phyloP scores from a whole-genome alignment of 1,284 basidiomycete genomes.

The Sporisorium sorghi region DNA sequence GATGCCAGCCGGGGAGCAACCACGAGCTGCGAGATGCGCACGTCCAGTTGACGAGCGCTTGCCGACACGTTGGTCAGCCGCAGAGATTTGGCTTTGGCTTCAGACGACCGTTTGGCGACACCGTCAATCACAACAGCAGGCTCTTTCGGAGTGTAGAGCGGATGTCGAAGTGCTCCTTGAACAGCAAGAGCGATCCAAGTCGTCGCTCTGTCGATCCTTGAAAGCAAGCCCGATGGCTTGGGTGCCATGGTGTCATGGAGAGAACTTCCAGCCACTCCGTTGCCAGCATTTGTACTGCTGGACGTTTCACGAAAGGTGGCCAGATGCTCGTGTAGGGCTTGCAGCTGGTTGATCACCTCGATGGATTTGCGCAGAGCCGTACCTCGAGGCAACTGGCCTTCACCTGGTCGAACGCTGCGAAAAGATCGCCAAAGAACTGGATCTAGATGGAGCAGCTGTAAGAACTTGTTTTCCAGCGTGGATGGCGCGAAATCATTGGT shows the following conservation, averaged over 20 bases:
- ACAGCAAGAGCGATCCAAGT: slow-evolving; percentile 16
- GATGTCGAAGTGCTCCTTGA: slow-evolving; percentile 13
- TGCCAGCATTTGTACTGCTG: not conserved
- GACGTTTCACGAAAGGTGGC: not conserved
- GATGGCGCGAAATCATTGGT: slow-evolving; percentile 16
- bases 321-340: slow-evolving; percentile 9
- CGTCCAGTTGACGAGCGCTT: slow-evolving; percentile 69
- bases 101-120: not conserved
- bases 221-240: not conserved
- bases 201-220: not conserved
- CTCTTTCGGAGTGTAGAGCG: slow-evolving; percentile 15
- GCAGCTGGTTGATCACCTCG: slow-evolving; percentile 31
- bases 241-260: not conserved
- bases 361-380: slow-evolving; percentile 35
- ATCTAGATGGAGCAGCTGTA: slow-evolving; percentile 46
- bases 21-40: slow-evolving; percentile 69
- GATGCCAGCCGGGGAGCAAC: slow-evolving; percentile 67
- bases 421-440: slow-evolving; percentile 63
- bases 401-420: slow-evolving; percentile 1
- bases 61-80: slow-evolving; percentile 39
- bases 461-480: slow-evolving; percentile 35
- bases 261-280: not conserved
- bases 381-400: slow-evolving; percentile 16
- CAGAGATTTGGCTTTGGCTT: slow-evolving; percentile 9
- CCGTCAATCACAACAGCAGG: slow-evolving; percentile 16